Evolutionary conservation across 176 grass and related monocot genomes (phyloP).

Genomic region (Oropetium thomaeum): DNA sequence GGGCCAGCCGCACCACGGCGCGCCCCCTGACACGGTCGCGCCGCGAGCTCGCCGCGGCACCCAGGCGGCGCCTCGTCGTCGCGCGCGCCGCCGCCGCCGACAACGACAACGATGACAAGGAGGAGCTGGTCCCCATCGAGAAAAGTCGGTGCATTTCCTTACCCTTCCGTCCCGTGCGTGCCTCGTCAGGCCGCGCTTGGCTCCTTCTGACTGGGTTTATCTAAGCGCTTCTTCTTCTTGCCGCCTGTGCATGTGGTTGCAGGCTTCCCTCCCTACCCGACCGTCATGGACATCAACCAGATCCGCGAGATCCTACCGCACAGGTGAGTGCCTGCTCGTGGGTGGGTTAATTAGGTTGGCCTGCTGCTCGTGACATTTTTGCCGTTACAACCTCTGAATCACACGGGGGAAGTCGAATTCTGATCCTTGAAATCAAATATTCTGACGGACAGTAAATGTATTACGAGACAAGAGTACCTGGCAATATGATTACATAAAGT

Average conservation of each 20-base stretch:
- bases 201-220: neutral
- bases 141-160: constrained; percentile 47
- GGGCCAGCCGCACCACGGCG: neutral
- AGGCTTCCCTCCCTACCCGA: constrained; percentile 51
- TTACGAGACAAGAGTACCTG: neutral
- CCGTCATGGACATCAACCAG: constrained; percentile 61
- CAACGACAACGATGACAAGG: neutral
- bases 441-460: neutral
- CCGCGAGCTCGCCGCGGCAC: neutral
- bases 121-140: constrained; percentile 56
- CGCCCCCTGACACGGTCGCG: neutral
- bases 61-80: neutral
- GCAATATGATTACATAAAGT: neutral
- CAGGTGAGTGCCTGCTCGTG: constrained; percentile 22
- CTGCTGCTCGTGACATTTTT: neutral
- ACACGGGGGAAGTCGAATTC: neutral
- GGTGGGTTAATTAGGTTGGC: neutral
- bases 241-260: neutral
- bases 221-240: neutral
- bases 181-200: neutral
- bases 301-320: constrained; percentile 57
- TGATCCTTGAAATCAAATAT: too few relatives aligned
- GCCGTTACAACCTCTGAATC: neutral
- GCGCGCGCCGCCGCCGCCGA: constrained; percentile 30
- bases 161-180: neutral